These are phyloP conservation scores for Solanum peruvianum DNA, from an alignment of 257 asterid genomes.

Conservation along the genomic window DNA sequence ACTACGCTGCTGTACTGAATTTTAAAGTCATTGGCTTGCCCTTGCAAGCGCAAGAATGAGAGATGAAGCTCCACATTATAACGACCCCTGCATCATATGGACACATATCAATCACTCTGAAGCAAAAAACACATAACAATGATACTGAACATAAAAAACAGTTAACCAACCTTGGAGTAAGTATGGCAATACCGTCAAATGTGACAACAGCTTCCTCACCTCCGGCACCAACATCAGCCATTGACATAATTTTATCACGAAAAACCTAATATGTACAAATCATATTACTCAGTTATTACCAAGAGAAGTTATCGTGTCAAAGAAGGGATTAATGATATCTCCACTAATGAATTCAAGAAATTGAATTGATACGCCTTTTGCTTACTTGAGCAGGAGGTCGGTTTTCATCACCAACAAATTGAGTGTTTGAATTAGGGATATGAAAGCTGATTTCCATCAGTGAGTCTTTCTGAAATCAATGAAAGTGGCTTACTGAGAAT, in stretches of 20 bases:
- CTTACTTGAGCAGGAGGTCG: constrained; percentile 83
- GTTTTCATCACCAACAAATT: constrained; percentile 86
- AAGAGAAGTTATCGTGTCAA: not conserved
- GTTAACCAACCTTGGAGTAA: constrained; percentile 72
- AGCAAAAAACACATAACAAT: constrained; percentile 1
- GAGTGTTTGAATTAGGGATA: constrained; percentile 83
- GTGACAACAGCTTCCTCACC: constrained; percentile 94
- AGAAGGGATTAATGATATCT: not conserved
- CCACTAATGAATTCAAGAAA: not conserved
- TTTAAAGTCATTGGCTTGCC: constrained; percentile 97
- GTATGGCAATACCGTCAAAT: constrained; percentile 84
- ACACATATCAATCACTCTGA: constrained; percentile 8
- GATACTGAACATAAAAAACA: not conserved
- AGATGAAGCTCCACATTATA: constrained; percentile 88
- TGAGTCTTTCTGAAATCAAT: constrained; percentile 74
- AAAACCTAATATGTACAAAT: constrained; percentile 42
- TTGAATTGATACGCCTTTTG: not conserved
- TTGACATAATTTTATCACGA: constrained; percentile 70
- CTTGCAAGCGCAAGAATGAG: constrained; percentile 91
- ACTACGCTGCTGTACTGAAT: constrained; percentile 95
- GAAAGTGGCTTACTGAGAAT: not conserved
- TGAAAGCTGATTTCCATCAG: constrained; percentile 96
- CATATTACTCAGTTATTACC: not conserved
- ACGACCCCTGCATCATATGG: constrained; percentile 61
- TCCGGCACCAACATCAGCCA: constrained; percentile 96